Evolutionary conservation across 2,329 filamentous ascomycete genomes (phyloP).

Genomic region (Uncinocarpus reesii): DNA sequence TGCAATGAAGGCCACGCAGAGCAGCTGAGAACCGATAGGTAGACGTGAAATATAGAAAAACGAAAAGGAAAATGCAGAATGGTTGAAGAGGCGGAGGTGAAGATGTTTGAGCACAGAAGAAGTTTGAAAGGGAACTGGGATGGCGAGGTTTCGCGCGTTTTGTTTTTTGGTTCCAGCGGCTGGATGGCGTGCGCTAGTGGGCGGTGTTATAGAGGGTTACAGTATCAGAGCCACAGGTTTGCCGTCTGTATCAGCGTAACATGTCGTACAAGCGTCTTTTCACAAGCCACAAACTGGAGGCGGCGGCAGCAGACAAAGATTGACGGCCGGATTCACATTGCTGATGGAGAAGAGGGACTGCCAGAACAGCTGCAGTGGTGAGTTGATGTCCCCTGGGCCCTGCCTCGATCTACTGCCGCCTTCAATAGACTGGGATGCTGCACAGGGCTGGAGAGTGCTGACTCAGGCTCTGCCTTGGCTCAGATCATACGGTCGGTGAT

Average conservation of each 20-base stretch:
- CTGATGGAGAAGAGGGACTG: too few relatives aligned
- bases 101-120: conserved; percentile 12
- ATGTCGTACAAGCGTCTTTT: not conserved
- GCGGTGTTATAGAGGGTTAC: not conserved
- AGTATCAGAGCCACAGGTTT: not conserved
- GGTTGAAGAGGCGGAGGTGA: conserved; percentile 18
- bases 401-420: too few relatives aligned
- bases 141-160: conserved; percentile 18
- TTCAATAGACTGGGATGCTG: not conserved
- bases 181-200: conserved; percentile 9
- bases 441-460: not conserved
- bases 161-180: conserved; percentile 8
- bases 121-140: conserved; percentile 7
- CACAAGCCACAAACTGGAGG: not conserved
- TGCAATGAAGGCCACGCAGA: conserved; percentile 17
- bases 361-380: too few relatives aligned
- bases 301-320: not conserved
- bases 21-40: not conserved
- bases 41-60: conserved; percentile 15
- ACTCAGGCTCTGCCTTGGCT: not conserved
- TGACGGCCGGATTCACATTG: too few relatives aligned
- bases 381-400: too few relatives aligned
- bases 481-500: not conserved
- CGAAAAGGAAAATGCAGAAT: conserved; percentile 13
- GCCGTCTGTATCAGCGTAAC: conserved; percentile 1